phyloP scores from a whole-genome alignment of 2,329 filamentous ascomycete species.

The Xylaria sp. region DNA sequence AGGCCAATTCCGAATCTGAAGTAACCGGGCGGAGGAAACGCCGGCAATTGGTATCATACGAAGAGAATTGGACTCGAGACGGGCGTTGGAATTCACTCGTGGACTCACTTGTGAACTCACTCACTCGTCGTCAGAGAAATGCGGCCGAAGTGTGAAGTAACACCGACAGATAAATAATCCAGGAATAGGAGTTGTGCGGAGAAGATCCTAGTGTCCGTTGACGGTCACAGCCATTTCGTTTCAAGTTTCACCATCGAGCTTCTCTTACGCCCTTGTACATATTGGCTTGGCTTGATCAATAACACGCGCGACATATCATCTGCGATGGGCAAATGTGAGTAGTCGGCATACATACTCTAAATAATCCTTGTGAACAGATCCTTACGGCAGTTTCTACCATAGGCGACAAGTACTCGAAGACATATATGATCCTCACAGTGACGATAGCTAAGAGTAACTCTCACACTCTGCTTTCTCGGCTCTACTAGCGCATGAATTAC shows the following conservation, averaged over 20 bases:
- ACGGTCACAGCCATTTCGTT: constrained; percentile 26
- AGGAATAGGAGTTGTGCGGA: neutral
- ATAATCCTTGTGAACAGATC: neutral
- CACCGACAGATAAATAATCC: constrained; percentile 1
- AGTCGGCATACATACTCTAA: neutral
- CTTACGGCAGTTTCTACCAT: neutral
- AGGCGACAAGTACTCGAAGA: neutral
- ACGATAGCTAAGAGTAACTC: neutral
- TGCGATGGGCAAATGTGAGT: neutral
- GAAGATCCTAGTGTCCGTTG: neutral
- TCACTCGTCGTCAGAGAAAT: neutral
- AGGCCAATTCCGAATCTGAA: neutral
- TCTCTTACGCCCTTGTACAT: neutral
- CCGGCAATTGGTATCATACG: neutral
- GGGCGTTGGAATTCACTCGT: neutral
- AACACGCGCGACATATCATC: neutral
- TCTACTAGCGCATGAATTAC: neutral
- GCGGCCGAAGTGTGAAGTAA: neutral
- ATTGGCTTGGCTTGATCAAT: constrained; percentile 5
- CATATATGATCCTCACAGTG: neutral
- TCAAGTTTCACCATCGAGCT: constrained; percentile 23
- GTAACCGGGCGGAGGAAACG: neutral
- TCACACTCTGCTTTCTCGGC: neutral
- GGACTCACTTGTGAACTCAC: neutral
- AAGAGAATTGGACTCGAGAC: neutral